Evolutionary conservation across 352 stramenopile species (phyloP), one percentile per base, ranked within the genome.

Genomic region (Pythium rhizo-oryzae): DNA sequence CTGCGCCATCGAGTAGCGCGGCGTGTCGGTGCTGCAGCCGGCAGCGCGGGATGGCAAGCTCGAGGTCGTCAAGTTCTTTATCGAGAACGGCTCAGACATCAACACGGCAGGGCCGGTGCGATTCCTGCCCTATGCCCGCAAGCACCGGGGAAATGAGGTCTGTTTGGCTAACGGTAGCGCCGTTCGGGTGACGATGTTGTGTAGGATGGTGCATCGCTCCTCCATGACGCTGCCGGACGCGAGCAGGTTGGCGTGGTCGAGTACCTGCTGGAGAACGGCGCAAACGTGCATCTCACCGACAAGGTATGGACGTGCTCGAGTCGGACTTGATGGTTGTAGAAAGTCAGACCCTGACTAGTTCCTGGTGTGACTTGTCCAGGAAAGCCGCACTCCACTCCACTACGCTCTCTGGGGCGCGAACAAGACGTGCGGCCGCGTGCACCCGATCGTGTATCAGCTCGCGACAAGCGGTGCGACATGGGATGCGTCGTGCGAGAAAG

Each of bases 1-100:
- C 1, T 63, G 2, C 43, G 12, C 9, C 28, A 33, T 33, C 28
- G n/a, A n/a, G n/a, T n/a, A 69, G 62, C 55, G 55, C 8, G 54
- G 62, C 28, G 53, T 69, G 53, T 59, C 62, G 30, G 43, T 69
- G 53, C 43, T 69, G 12, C 62, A 69, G 19, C 24, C 46, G 1
- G 54, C 62, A 21, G 49, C 54, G n/a, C 53, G 54, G 1, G 37
- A 69, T 8, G 54, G 62, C 18, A 62, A 52, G 11, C 43, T 70
- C 11, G 55, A 70, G 2, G 39, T 70, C 25, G 63, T 70, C 21
- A 59, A 70, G 47, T 70, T 55, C 30, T 59, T 68, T 16, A 35
- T 68, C 23, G 52, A 68, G 28, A 46, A 62, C 23, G 61, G 50
- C 21, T 53, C 54, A 13, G 52, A 62, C 28, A 30, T 62, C 18